Base-by-base conservation (phyloP, 2,329 filamentous ascomycete genomes). In the Chrysoporthe puriensis region DNA sequence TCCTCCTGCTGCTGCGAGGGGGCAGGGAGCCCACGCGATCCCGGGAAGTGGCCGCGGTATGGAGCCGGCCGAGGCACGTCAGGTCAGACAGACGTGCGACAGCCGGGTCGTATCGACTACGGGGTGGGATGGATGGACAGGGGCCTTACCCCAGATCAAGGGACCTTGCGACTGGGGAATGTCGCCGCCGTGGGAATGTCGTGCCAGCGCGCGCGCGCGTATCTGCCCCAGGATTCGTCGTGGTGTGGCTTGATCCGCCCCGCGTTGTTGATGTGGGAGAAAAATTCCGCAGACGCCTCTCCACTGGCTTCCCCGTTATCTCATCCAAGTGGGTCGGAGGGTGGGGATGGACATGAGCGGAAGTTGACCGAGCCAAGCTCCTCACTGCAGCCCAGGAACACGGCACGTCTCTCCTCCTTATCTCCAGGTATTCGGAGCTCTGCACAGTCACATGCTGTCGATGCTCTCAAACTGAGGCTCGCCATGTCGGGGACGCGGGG, bases 231-330 rank as follows among this genome's bases (percentile, higher is more conserved):
- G 67, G 56, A 57, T 64, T 52, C 58, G 57, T 62, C 50, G 68
- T 67, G 61, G 64, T 69, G 61, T 64, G 50, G 67, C 58, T 62
- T 54, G 7, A 44, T 46, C 56, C 46, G 64, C 60, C 48, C 64
- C 64, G 64, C 64, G 65, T 61, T 61, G 34, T 48, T 63, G 54
- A 43, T 63, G 62, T 46, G 50, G 62, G 50, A 58, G 54, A 40
- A 57, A 60, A 46, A 32, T 58, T 46, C 63, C 64, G 63, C 50
- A 65, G 26, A 26, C 56, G 64, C 18, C 50, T 58, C 64, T 59
- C 66, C 68, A 67, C 44, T 52, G 65, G 46, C 56, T 63, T 52
- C 50, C 65, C 58, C 57, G 61, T 67, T 67, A 69, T 69, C 67
- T 67, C 64, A 64, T 61, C 43, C 56, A 21, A 42, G 60, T 65